A percentile compares a stretch with the other conserved stretches of the same genome.
These are phyloP conservation scores for Kregervanrija pseudodelftensis DNA, from an alignment of 805 yeast species.

Conservation along the genomic window DNA sequence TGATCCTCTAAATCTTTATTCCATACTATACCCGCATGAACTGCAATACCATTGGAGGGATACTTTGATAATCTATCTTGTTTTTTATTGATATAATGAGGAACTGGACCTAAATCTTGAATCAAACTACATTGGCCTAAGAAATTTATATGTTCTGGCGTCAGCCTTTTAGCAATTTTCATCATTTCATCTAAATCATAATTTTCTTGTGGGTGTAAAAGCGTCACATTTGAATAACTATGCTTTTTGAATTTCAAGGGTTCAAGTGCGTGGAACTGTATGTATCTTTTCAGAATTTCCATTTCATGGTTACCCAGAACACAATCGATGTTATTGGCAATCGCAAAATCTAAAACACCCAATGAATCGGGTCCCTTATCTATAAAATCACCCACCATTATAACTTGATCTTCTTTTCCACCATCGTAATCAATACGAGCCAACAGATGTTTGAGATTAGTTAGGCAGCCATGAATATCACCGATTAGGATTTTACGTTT, in stretches of 20 bases:
- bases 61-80: slow-evolving; percentile 16
- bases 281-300: slow-evolving; percentile 58
- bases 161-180: slow-evolving; percentile 45
- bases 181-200: slow-evolving; percentile 31
- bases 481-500: slow-evolving; percentile 67
- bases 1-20: slow-evolving; percentile 46
- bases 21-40: slow-evolving; percentile 81
- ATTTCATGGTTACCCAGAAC: slow-evolving; percentile 88
- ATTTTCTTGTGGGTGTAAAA: slow-evolving; percentile 12
- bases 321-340: slow-evolving; percentile 55
- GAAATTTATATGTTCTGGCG: slow-evolving; percentile 54
- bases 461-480: slow-evolving; percentile 79
- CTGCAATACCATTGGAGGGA: slow-evolving; percentile 47
- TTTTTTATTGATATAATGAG: slow-evolving; percentile 30
- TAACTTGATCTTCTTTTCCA: slow-evolving; percentile 43
- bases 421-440: slow-evolving; percentile 39
- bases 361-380: slow-evolving; percentile 77
- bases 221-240: slow-evolving; percentile 4
- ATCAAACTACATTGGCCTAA: slow-evolving; percentile 61
- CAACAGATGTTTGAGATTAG: slow-evolving; percentile 47
- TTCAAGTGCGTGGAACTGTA: slow-evolving; percentile 45
- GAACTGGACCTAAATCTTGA: slow-evolving; percentile 52
- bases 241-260: slow-evolving; percentile 16
- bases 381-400: slow-evolving; percentile 78
- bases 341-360: slow-evolving; percentile 59